Percentiles rank a stretch among this genome's conserved stretches.
These are phyloP conservation scores for Neurospora sp. DNA, from an alignment of 495 filamentous ascomycete species.

Conservation along the genomic window DNA sequence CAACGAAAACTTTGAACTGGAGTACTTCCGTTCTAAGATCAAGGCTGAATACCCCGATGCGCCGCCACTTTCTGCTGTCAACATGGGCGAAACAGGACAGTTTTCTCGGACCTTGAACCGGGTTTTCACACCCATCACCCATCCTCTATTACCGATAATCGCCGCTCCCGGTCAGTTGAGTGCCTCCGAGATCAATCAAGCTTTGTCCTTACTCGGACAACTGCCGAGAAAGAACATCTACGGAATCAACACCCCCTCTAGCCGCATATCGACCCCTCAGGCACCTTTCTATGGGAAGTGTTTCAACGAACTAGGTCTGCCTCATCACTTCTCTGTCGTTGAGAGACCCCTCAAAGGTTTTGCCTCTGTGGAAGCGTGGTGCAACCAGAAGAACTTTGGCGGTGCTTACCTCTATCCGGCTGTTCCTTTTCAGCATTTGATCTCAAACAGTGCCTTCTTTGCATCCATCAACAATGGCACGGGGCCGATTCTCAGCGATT, in stretches of 20 bases:
- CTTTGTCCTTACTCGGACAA: conserved; percentile 67
- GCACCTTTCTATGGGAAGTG: conserved; percentile 82
- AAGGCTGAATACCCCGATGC: conserved; percentile 49
- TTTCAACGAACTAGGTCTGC: conserved; percentile 77
- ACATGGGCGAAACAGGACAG: conserved; percentile 78
- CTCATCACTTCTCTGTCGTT: conserved; percentile 66
- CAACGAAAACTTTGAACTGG: conserved; percentile 77
- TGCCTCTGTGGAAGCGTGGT: conserved; percentile 48
- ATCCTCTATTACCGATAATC: conserved; percentile 72
- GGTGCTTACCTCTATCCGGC: conserved; percentile 71
- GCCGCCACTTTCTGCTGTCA: conserved; percentile 69
- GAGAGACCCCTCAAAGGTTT: conserved; percentile 56
- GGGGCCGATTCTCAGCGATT: conserved; percentile 58
- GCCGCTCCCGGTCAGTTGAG: conserved; percentile 77
- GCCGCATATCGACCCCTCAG: conserved; percentile 53
- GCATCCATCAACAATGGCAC: conserved; percentile 36
- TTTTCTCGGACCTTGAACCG: conserved; percentile 72
- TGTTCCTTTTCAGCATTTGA: conserved; percentile 36
- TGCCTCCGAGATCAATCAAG: conserved; percentile 72
- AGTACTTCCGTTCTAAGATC: conserved; percentile 75
- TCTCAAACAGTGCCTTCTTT: conserved; percentile 30
- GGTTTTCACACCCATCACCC: conserved; percentile 77
- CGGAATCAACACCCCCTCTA: conserved; percentile 57
- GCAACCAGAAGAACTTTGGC: conserved; percentile 61
- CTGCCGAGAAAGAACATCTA: conserved; percentile 71